Base-by-base conservation (phyloP, 495 filamentous ascomycete genomes). In the Podospora conica region DNA sequence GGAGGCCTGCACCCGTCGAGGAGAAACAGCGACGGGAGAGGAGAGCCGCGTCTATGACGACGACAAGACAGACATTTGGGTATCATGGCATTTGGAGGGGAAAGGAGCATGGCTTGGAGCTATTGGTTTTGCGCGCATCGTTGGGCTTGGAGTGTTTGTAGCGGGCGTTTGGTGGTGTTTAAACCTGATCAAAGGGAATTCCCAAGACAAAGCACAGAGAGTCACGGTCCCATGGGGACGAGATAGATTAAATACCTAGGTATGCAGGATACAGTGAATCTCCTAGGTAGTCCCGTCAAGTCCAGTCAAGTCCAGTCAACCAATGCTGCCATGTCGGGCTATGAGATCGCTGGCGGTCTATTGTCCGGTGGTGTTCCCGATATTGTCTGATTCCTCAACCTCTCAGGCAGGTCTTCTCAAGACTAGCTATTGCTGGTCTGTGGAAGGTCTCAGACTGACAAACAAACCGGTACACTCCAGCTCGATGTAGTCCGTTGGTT, bases 21-120 rank as follows among this genome's bases (percentile, higher is more conserved):
- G 55, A 31, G 70, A 21, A 62, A 65, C 24, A 71, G 70, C 29
- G 67, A 69, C 57, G 70, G 67, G 10, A 65, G 70, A 24, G 55
- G 60, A 29, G 67, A 69, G 8, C 58, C 67, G 10, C 58, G 67
- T 8, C 55, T 71, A 8, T 66, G 53, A 66, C 21, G 15, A 3
- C 29, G 25, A 21, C 21, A 23, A 28, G 29, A 24, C 25, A 18
- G 57, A 10, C 15, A 31, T 12, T 40, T 53, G 29, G 28, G n/a
- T 24, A 18, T 61, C n/a, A 9, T 1, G 1, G 40, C 25, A 21
- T 54, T 20, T 63, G 5, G 28, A 2, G 18, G 40, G 23, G 53
- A 7, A 18, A 18, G 40, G 40, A 48, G 40, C 40, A 48, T 48
- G 40, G 15, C 24, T 21, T 29, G 61, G 53, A 53, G 22, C 9